Conservation (phyloP, 345 rosid species). For the Syzygium grande region DNA sequence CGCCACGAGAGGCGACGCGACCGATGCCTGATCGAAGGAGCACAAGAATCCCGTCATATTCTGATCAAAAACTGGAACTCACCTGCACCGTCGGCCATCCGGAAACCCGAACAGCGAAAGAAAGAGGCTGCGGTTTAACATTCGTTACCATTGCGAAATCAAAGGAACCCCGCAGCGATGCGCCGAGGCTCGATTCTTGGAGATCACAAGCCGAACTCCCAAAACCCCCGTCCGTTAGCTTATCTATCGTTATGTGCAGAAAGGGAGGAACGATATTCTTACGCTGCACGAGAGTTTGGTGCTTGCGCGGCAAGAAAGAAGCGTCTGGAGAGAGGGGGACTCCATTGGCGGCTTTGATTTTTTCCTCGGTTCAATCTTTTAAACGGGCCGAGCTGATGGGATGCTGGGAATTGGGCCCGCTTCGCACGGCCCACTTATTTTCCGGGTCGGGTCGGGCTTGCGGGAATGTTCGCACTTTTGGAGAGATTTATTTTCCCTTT, state of each 20-base stretch:
- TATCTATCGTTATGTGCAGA: background rate
- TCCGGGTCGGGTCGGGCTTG: background rate
- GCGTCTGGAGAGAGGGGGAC: background rate
- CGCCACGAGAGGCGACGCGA: conserved; percentile 6
- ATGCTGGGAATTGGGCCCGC: too few relatives aligned
- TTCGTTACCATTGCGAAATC: background rate
- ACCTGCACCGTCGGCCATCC: background rate
- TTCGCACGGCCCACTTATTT: too few relatives aligned
- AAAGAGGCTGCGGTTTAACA: background rate
- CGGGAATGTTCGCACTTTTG: too few relatives aligned
- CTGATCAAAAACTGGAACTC: background rate
- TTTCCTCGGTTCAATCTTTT: too few relatives aligned
- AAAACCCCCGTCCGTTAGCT: too few relatives aligned
- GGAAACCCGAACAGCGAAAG: too few relatives aligned
- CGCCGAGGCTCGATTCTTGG: background rate
- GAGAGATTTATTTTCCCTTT: too few relatives aligned
- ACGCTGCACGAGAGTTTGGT: background rate
- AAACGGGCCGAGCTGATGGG: too few relatives aligned
- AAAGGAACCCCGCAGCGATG: background rate
- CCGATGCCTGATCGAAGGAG: background rate
- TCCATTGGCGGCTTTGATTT: too few relatives aligned
- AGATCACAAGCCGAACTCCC: background rate
- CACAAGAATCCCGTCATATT: background rate
- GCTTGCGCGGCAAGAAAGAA: background rate
- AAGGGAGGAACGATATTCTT: background rate